Conservation (phyloP, 78 protist species). For the Mastigamoeba balamuthi region DNA sequence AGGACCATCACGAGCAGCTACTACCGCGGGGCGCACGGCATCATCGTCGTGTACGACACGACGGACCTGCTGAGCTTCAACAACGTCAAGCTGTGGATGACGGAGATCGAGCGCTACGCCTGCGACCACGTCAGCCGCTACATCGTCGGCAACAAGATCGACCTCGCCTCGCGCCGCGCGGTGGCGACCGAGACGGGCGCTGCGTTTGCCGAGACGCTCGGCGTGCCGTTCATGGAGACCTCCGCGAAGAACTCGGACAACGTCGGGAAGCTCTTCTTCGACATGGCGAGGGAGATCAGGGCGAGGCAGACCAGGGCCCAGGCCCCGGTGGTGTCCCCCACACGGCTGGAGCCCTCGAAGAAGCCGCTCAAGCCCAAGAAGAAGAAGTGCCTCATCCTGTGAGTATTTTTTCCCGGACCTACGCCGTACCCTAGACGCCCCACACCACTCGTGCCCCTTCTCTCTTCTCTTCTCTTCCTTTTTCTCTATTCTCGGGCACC, state of each 20-base stretch:
- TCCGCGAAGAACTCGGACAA: constrained; percentile 91
- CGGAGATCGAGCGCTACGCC: constrained; percentile 79
- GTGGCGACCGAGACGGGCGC: constrained; percentile 63
- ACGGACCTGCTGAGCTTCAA: constrained; percentile 85
- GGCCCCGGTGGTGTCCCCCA: too few relatives aligned
- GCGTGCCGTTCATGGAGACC: constrained; percentile 95
- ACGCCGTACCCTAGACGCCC: too few relatives aligned
- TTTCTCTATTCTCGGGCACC: too few relatives aligned
- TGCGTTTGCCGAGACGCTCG: constrained; percentile 77
- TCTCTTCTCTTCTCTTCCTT: too few relatives aligned
- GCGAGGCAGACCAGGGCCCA: too few relatives aligned
- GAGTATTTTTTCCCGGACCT: too few relatives aligned
- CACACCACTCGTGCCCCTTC: too few relatives aligned
- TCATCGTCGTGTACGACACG: constrained; percentile 59
- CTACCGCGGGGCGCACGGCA: constrained; percentile 74
- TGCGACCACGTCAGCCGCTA: constrained; percentile 84
- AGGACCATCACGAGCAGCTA: constrained; percentile 54
- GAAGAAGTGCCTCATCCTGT: too few relatives aligned
- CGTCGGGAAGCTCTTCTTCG: constrained; percentile 92
- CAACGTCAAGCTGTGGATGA: constrained; percentile 81
- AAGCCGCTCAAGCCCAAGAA: too few relatives aligned
- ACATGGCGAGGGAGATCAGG: constrained; percentile 90
- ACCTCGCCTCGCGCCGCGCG: constrained; percentile 60
- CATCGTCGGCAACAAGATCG: constrained; percentile 92
- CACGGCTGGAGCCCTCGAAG: too few relatives aligned